A percentile compares a stretch with the other conserved stretches of the same genome.
phyloP scores from a whole-genome alignment of 2,329 filamentous ascomycete genomes.

The Fusarium torreyae region DNA sequence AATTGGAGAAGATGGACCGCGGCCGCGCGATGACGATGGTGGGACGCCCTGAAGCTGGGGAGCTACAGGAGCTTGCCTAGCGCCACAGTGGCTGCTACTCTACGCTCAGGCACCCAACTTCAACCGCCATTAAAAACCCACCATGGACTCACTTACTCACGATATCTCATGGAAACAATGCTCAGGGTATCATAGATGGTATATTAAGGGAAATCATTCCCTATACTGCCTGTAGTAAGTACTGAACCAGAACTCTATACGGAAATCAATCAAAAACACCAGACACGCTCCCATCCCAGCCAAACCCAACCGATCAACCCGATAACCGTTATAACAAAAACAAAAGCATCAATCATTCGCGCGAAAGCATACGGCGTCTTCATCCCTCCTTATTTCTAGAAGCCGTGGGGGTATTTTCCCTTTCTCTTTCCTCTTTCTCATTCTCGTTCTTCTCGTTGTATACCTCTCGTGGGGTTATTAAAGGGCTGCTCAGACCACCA shows the following conservation, averaged over 20 bases:
- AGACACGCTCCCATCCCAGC: constrained; percentile 35
- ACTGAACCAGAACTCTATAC: constrained; percentile 44
- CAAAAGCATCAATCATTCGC: constrained; percentile 43
- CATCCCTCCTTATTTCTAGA: constrained; percentile 42
- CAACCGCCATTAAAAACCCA: background rate
- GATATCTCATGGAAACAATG: constrained; percentile 2
- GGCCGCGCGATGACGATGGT: constrained; percentile 53
- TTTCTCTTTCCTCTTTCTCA: constrained; percentile 49
- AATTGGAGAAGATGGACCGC: constrained; percentile 40
- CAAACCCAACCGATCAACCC: constrained; percentile 28
- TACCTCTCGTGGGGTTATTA: constrained; percentile 70
- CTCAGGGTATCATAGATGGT: constrained; percentile 52
- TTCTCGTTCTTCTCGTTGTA: constrained; percentile 55
- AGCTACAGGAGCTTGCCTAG: constrained; percentile 46
- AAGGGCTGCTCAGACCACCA: constrained; percentile 71
- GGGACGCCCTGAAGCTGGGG: constrained; percentile 47
- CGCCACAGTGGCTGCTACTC: constrained; percentile 49
- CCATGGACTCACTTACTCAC: background rate
- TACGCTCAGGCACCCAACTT: constrained; percentile 4
- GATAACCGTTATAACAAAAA: constrained; percentile 26
- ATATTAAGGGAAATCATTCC: constrained; percentile 44
- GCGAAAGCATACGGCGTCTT: constrained; percentile 14
- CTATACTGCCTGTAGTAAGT: constrained; percentile 38
- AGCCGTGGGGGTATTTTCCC: constrained; percentile 35
- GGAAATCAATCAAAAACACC: constrained; percentile 35